phyloP scores from a whole-genome alignment of 2,329 filamentous ascomycete genomes.

The Penicillium sp. region DNA sequence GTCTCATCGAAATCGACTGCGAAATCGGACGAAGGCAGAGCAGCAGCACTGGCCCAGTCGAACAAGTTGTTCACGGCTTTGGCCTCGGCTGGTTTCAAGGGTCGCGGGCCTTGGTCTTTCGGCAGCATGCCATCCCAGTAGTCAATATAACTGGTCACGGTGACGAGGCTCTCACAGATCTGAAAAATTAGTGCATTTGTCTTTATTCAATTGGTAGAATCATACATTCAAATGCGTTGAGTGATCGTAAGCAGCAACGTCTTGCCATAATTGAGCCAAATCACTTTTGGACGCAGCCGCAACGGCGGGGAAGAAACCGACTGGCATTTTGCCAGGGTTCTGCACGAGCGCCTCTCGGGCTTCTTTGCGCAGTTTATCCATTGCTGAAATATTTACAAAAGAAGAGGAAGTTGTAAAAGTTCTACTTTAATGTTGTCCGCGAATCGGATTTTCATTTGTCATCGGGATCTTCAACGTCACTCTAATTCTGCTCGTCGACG shows the following conservation, averaged over 20 bases:
- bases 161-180: constrained; percentile 28
- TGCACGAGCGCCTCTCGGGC: constrained; percentile 20
- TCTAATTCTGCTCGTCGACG: constrained; percentile 46
- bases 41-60: constrained; percentile 25
- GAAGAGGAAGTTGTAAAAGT: background rate
- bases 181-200: constrained; percentile 8
- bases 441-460: constrained; percentile 6
- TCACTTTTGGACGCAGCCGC: constrained; percentile 4
- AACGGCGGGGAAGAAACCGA: constrained; percentile 2
- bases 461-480: constrained; percentile 18
- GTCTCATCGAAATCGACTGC: constrained; percentile 22
- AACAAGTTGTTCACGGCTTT: constrained; percentile 23
- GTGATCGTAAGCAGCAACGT: constrained; percentile 21
- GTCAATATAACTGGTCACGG: constrained; percentile 21
- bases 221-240: constrained; percentile 21
- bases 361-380: constrained; percentile 26
- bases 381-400: constrained; percentile 3
- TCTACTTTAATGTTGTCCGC: constrained; percentile 1
- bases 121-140: constrained; percentile 11
- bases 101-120: constrained; percentile 10
- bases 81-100: constrained; percentile 18
- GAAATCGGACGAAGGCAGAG: constrained; percentile 30
- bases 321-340: constrained; percentile 10
- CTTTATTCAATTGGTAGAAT: background rate
- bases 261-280: constrained; percentile 25